Base-by-base conservation (phyloP, 2,329 filamentous ascomycete genomes). In the Volutella citrinella region DNA sequence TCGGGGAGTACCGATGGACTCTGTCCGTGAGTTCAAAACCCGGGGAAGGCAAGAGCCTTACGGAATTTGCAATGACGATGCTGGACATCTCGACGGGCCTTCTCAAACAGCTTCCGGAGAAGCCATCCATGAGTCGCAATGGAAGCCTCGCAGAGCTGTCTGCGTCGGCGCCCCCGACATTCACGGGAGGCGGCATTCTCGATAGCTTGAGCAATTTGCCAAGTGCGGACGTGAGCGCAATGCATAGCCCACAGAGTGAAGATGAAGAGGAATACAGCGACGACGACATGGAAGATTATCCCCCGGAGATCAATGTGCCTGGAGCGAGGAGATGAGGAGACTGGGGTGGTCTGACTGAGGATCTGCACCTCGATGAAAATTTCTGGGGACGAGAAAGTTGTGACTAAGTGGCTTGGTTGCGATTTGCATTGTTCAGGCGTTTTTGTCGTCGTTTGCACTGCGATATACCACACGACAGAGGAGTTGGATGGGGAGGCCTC, bases 1-100 rank as follows among this genome's bases (percentile, higher is more conserved):
- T 97, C 15, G 82, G 81, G 40, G 91, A 98, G 64, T 97, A 96
- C 57, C 78, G 88, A 30, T 98, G 91, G 91, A 96, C 91, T 9
- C 70, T 97, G 35, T 84, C 84, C 8, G 90, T 97, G 29, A 90
- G 84, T 61, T 82, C 80, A 27, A 87, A 88, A 57, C 80, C 84
- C 0, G 74, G 75, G 4, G 75, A 76, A 48, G 72, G 69, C 34
- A 72, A 65, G 29, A 69, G 72, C 2, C 53, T 82, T 33, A 82
- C 79, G 1, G 73, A 78, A 42, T 87, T 87, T 49, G 84, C 84
- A n/a, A 82, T 88, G 68, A 81, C 81, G 4, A 87, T 86, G 72
- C 65, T 89, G 26, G 84, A 88, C 53, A 83, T 83, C 34, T 82
- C 78, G 14, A 83, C 80, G 0, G 79, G 79, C 1, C 58, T 87